phyloP scores from a whole-genome alignment of 495 filamentous ascomycete species.

The Glutinoglossum americanum region DNA sequence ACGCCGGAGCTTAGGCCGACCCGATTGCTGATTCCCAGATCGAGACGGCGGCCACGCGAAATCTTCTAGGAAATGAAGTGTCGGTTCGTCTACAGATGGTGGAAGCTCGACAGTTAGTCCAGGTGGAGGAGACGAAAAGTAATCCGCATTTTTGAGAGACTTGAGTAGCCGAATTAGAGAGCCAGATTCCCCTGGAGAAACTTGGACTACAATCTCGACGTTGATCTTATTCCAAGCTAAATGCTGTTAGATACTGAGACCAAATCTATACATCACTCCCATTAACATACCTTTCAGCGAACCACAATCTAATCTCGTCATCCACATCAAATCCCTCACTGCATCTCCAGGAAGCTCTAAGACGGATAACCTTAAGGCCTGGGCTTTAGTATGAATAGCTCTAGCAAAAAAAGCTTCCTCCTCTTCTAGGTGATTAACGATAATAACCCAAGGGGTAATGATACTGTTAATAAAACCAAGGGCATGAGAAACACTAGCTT shows the following conservation, averaged over 20 bases:
- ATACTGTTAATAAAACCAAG: conserved; percentile 25
- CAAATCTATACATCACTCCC: not conserved
- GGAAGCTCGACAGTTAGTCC: conserved; percentile 67
- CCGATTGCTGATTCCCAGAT: conserved; percentile 5
- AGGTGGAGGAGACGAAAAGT: conserved; percentile 37
- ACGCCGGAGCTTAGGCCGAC: conserved; percentile 43
- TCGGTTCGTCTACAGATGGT: conserved; percentile 34
- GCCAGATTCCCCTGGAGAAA: conserved; percentile 41
- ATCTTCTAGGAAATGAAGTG: conserved; percentile 33
- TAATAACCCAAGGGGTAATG: conserved; percentile 34
- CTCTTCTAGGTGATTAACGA: conserved; percentile 26
- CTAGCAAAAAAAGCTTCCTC: conserved; percentile 34
- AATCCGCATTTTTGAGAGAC: conserved; percentile 53
- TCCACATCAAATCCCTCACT: conserved; percentile 45
- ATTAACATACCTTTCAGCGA: conserved; percentile 37
- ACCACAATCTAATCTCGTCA: conserved; percentile 48
- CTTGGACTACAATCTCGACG: conserved; percentile 60
- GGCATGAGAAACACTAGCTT: conserved; percentile 14
- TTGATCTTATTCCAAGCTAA: conserved; percentile 51
- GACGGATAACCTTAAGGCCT: conserved; percentile 24
- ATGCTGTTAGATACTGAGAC: not conserved
- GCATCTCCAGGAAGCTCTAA: conserved; percentile 44
- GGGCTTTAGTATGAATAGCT: conserved; percentile 25
- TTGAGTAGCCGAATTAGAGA: conserved; percentile 50
- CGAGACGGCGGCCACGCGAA: conserved; percentile 39